A percentile compares a stretch with the other conserved stretches of the same genome.
Evolutionary conservation across 257 asterid genomes (phyloP).

Genomic region (Thymus quinquecostatus): DNA sequence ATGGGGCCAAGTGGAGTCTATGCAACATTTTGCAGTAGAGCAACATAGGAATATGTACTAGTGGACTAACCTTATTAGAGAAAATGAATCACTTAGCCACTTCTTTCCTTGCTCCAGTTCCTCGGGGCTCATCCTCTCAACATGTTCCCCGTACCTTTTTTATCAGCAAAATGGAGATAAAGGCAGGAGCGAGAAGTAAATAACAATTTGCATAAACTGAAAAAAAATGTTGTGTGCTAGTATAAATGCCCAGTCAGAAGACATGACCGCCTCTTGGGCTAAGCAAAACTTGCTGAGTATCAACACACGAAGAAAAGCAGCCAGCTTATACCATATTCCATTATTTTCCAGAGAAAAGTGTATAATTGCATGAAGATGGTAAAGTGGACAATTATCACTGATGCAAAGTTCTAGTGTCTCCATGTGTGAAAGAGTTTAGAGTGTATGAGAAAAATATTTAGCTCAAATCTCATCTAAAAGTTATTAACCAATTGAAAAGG

Average conservation of each 20-base stretch:
- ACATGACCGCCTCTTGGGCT: background rate
- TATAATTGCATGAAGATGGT: background rate
- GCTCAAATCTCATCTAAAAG: background rate
- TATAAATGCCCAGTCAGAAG: background rate
- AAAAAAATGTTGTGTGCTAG: background rate
- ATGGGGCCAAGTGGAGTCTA: background rate
- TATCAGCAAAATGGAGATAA: conserved; percentile 18
- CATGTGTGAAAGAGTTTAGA: background rate
- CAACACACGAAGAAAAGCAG: background rate
- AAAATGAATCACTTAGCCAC: conserved; percentile 90
- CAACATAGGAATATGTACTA: background rate
- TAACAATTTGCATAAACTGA: background rate
- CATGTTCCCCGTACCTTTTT: conserved; percentile 68
- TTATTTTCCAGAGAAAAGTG: background rate
- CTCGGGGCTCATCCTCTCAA: conserved; percentile 70
- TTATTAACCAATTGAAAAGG: background rate
- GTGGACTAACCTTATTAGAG: conserved; percentile 64
- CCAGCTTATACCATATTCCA: background rate
- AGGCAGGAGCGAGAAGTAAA: conserved; percentile 13
- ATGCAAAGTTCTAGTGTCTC: background rate
- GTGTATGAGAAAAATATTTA: conserved; percentile 7
- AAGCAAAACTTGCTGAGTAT: conserved; percentile 10
- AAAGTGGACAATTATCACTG: background rate
- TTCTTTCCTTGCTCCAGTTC: conserved; percentile 85
- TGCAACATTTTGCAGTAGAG: background rate